Evolutionary conservation across 129 eudicot genomes (phyloP).

Genomic region (Arctium minus): DNA sequence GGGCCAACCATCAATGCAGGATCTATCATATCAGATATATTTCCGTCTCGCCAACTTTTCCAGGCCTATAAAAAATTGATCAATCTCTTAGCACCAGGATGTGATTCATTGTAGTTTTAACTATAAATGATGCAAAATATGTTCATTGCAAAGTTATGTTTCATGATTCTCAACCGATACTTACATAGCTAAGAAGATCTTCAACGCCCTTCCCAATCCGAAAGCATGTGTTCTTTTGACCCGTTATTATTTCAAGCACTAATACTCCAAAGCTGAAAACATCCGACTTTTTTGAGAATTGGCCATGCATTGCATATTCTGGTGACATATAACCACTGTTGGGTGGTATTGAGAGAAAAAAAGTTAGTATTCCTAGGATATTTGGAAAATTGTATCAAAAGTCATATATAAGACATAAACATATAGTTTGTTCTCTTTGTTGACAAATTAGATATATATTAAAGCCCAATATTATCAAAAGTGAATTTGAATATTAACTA

Average conservation of each 20-base stretch:
- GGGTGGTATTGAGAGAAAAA: neutral
- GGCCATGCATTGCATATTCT: constrained; percentile 25
- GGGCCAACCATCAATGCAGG: too few relatives aligned
- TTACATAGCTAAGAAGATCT: constrained; percentile 18
- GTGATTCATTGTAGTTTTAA: neutral
- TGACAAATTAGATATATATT: too few relatives aligned
- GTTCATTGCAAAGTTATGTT: neutral
- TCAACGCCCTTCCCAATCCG: neutral
- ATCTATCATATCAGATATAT: too few relatives aligned
- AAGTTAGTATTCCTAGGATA: neutral
- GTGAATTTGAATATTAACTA: too few relatives aligned
- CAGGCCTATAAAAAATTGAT: too few relatives aligned
- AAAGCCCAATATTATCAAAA: too few relatives aligned
- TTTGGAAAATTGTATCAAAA: neutral
- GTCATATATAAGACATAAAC: neutral
- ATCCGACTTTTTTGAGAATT: constrained; percentile 23
- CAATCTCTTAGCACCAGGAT: too few relatives aligned
- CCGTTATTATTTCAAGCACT: constrained; percentile 12
- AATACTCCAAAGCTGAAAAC: constrained; percentile 29
- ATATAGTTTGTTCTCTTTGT: neutral
- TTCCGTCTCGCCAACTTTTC: too few relatives aligned
- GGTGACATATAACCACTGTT: constrained; percentile 41
- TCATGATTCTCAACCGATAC: neutral
- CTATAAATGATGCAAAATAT: neutral
- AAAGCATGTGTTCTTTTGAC: constrained; percentile 4